Conservation (phyloP, 345 rosid genomes). For the Brassica nigra region DNA sequence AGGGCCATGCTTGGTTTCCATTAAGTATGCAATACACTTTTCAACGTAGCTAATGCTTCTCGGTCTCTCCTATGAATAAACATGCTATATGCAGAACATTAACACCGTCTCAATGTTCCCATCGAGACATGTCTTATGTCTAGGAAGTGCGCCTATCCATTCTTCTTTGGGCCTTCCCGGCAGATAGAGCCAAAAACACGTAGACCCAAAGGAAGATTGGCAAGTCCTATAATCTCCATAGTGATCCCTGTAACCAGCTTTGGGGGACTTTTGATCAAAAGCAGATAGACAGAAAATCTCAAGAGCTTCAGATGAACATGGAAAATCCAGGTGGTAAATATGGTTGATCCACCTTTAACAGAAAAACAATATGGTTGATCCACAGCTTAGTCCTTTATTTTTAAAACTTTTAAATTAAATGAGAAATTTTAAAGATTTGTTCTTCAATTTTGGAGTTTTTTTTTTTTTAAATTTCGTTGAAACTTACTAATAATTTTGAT, state of each 20-base stretch:
- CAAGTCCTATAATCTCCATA: neutral
- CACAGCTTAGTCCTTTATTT: no score
- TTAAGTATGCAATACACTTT: neutral
- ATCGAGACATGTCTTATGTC: neutral
- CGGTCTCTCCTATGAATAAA: neutral
- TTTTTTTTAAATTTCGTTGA: no score
- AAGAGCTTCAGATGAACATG: neutral
- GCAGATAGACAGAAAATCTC: neutral
- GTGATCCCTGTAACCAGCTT: neutral
- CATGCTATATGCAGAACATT: neutral
- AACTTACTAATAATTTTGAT: no score
- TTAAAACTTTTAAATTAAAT: no score
- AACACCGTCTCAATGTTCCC: no score
- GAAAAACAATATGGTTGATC: no score
- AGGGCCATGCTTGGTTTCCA: neutral
- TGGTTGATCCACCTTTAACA: neutral
- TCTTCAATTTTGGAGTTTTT: no score
- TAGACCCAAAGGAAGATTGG: neutral
- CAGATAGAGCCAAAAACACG: neutral
- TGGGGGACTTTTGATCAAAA: neutral
- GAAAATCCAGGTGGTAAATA: neutral
- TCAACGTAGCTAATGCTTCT: neutral
- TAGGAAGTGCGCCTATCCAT: neutral
- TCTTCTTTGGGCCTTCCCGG: neutral
- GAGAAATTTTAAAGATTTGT: no score